These are phyloP conservation scores for Euryodendron excelsum DNA, from an alignment of 148 eudicot genomes.

Conservation along the genomic window DNA sequence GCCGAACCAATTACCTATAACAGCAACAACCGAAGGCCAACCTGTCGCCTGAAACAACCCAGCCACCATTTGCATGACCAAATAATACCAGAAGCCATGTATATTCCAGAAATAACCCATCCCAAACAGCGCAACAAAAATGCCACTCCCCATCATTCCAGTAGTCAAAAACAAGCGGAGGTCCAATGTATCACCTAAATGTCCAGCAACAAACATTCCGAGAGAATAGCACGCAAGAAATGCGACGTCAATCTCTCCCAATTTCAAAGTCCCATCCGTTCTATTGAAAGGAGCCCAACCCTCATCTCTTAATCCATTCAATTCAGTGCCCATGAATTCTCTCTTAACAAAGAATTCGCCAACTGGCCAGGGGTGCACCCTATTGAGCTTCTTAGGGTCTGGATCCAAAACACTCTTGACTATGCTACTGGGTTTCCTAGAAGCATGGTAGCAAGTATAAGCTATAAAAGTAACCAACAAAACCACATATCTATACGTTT, in stretches of 20 bases:
- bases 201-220: constrained; percentile 94
- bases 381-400: constrained; percentile 16
- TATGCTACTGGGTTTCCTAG: constrained; percentile 91
- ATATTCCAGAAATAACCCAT: constrained; percentile 80
- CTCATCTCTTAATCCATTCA: constrained; percentile 11
- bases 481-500: constrained; percentile 64
- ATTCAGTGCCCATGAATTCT: constrained; percentile 15
- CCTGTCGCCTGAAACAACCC: constrained; percentile 98
- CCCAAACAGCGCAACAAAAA: constrained; percentile 84
- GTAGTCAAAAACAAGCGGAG: constrained; percentile 71
- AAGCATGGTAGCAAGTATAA: constrained; percentile 85
- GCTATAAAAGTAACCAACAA: constrained; percentile 84
- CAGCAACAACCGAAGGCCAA: constrained; percentile 98
- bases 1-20: constrained; percentile 95
- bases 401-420: constrained; percentile 93
- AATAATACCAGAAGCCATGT: constrained; percentile 71
- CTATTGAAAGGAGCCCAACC: constrained; percentile 93
- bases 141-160: constrained; percentile 94
- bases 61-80: constrained; percentile 84
- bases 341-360: constrained; percentile 56
- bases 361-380: constrained; percentile 59
- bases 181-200: constrained; percentile 80
- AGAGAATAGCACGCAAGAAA: constrained; percentile 78
- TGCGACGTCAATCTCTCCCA: constrained; percentile 92
- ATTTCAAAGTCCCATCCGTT: constrained; percentile 59